A percentile compares a stretch with the other conserved stretches of the same genome.
Evolutionary conservation across 176 grass and related monocot species (phyloP).

Genomic region (Paspalum notatum): DNA sequence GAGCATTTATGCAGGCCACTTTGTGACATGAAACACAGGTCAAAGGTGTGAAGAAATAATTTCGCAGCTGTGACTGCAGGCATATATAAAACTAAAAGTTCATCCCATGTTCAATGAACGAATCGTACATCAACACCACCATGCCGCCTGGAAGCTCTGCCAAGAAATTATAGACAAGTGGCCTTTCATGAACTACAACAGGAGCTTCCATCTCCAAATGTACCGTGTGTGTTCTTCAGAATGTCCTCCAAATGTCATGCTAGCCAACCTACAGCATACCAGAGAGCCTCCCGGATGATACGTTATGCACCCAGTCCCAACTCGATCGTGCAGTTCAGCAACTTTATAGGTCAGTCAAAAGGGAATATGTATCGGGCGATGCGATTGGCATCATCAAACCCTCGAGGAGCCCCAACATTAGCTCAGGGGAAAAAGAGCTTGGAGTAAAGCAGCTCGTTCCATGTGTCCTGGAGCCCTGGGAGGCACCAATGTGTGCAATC

Average conservation of each 20-base stretch:
- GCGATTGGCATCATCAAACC: not conserved
- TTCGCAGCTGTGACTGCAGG: not conserved
- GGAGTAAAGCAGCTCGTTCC: conserved; percentile 89
- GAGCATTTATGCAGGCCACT: not conserved
- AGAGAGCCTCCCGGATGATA: conserved; percentile 14
- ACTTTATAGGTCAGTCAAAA: not conserved
- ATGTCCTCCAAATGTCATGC: conserved; percentile 35
- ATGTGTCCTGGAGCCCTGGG: conserved; percentile 90
- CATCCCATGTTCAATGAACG: conserved; percentile 1
- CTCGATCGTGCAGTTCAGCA: not conserved
- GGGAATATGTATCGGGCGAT: not conserved
- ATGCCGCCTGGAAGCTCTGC: not conserved
- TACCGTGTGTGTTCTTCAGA: not conserved
- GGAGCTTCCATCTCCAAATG: not conserved
- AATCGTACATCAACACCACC: conserved; percentile 6
- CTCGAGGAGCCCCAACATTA: not conserved
- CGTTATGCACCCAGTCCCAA: conserved; percentile 19
- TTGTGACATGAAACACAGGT: not conserved
- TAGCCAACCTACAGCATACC: conserved; percentile 23
- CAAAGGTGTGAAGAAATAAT: not conserved
- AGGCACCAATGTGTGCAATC: conserved; percentile 96
- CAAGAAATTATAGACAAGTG: conserved; percentile 18
- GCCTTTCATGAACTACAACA: conserved; percentile 14
- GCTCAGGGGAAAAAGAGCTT: conserved; percentile 77
- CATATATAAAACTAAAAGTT: not conserved